Percentiles rank a stretch among this genome's conserved stretches.
phyloP scores from a whole-genome alignment of 2,329 filamentous ascomycete species.

The Allantophomopsis lycopodina region DNA sequence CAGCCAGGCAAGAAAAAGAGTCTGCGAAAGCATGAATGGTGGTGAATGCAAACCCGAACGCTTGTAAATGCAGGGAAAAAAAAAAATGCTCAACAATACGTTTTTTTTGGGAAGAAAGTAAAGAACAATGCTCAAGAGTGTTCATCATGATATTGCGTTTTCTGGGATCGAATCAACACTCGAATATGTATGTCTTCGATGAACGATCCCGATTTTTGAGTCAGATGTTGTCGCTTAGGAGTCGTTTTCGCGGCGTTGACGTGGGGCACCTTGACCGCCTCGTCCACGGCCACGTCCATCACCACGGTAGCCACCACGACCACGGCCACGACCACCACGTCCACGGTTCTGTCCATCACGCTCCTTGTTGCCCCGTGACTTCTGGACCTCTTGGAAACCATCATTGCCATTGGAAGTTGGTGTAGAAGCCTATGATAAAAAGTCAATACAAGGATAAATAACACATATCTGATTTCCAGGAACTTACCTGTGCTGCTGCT shows the following conservation, averaged over 20 bases:
- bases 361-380: conserved; percentile 40
- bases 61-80: too few species aligned
- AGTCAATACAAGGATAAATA: conserved; percentile 8
- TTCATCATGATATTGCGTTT: too few species aligned
- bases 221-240: conserved; percentile 2
- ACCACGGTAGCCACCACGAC: conserved; percentile 28
- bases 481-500: conserved; percentile 24
- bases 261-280: conserved; percentile 23
- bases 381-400: conserved; percentile 60
- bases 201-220: too few species aligned
- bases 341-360: conserved; percentile 35
- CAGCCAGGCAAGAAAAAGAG: too few species aligned
- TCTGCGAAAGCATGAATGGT: too few species aligned
- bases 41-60: too few species aligned
- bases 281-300: conserved; percentile 34
- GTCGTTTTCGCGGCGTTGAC: conserved; percentile 12
- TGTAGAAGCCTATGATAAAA: conserved; percentile 7
- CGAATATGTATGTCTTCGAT: too few species aligned
- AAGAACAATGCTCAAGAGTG: too few species aligned
- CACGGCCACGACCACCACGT: conserved; percentile 38
- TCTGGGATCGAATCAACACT: too few species aligned
- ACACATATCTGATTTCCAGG: background rate
- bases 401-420: conserved; percentile 34
- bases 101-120: too few species aligned
- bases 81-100: too few species aligned